phyloP scores from a whole-genome alignment of 2,329 filamentous ascomycete species.

The Aspergillus bombycis region DNA sequence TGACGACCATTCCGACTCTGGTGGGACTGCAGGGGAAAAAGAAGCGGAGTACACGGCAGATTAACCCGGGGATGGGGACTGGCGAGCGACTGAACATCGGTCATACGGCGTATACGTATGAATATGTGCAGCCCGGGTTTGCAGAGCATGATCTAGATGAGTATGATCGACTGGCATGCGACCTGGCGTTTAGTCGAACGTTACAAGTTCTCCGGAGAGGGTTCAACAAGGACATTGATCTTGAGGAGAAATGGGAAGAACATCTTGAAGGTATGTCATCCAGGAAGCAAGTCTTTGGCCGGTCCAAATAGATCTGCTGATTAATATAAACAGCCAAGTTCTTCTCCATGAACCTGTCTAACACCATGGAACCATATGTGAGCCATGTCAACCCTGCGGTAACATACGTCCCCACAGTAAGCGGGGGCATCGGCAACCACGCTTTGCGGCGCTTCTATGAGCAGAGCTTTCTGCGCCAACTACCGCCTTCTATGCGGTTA shows the following conservation, averaged over 20 bases:
- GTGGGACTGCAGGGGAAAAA: conserved; percentile 58
- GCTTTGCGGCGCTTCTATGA: conserved; percentile 57
- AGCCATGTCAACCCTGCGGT: conserved; percentile 32
- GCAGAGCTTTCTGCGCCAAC: conserved; percentile 58
- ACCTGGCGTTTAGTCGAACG: conserved; percentile 71
- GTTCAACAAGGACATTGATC: conserved; percentile 52
- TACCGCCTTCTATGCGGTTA: conserved; percentile 55
- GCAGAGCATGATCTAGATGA: conserved; percentile 71
- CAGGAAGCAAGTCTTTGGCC: background rate
- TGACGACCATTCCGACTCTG: conserved; percentile 53
- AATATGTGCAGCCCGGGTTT: conserved; percentile 64
- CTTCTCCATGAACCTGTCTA: conserved; percentile 34
- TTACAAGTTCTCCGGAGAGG: conserved; percentile 62
- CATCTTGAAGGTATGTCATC: conserved; percentile 37
- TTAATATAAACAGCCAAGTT: conserved; percentile 30
- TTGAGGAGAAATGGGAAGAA: conserved; percentile 41
- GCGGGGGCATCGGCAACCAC: conserved; percentile 45
- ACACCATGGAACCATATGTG: conserved; percentile 36
- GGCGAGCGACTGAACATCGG: conserved; percentile 46
- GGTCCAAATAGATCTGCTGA: background rate
- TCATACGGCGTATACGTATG: conserved; percentile 55
- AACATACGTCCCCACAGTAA: conserved; percentile 41
- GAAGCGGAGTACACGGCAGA: conserved; percentile 50
- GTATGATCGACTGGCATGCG: conserved; percentile 65
- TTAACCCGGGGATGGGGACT: conserved; percentile 55